Conservation (phyloP, 345 rosid genomes). For the Brassica nigra region DNA sequence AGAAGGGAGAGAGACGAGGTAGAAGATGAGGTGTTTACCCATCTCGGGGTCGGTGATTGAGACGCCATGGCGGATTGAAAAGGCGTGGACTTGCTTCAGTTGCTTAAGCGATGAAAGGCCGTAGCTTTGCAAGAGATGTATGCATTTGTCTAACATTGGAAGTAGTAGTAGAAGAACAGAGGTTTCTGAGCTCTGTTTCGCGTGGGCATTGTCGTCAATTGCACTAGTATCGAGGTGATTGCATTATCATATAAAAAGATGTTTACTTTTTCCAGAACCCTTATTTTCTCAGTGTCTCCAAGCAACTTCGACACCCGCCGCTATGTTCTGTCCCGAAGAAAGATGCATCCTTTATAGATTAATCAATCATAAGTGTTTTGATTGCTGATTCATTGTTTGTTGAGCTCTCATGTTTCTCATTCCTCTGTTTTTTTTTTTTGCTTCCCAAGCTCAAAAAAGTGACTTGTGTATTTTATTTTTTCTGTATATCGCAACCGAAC, state of each 20-base stretch:
- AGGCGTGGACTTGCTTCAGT: conserved; percentile 69
- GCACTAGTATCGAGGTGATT: neutral
- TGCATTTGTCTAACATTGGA: conserved; percentile 52
- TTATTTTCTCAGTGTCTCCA: neutral
- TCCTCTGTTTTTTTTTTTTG: neutral
- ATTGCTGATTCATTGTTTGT: neutral
- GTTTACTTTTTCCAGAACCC: conserved; percentile 12
- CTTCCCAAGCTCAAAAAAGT: neutral
- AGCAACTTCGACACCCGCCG: conserved; percentile 11
- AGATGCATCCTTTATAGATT: neutral
- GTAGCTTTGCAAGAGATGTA: conserved; percentile 48
- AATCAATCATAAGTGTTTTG: neutral
- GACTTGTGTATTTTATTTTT: neutral
- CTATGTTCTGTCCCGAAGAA: conserved; percentile 9
- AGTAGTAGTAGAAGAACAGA: conserved; percentile 17
- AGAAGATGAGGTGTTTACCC: conserved; percentile 64
- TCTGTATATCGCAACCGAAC: neutral
- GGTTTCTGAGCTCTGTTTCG: conserved; percentile 19
- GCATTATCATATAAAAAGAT: neutral
- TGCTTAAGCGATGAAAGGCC: conserved; percentile 50
- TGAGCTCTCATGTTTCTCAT: conserved; percentile 11
- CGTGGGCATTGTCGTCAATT: conserved; percentile 36
- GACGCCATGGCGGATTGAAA: conserved; percentile 67
- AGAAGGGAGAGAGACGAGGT: conserved; percentile 56
- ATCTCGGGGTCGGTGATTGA: conserved; percentile 46